Evolutionary conservation across 768 basidiomycete species (phyloP).

Genomic region (Pholiota microspora): DNA sequence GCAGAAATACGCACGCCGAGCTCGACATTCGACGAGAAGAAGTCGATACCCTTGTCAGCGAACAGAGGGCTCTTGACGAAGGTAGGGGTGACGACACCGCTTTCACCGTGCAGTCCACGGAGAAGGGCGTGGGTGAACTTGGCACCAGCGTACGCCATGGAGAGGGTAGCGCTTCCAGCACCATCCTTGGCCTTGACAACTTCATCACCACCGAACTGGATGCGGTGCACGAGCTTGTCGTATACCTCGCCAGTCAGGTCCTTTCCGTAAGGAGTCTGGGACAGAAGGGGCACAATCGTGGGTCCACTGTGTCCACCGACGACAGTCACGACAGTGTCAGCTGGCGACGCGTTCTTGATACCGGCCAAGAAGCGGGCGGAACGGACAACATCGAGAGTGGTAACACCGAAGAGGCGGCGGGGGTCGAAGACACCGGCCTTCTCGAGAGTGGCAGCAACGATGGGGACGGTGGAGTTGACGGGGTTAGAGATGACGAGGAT

Average conservation of each 20-base stretch:
- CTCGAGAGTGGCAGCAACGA: conserved; percentile 88
- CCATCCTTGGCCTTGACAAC: conserved; percentile 98
- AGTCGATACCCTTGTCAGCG: conserved; percentile 83
- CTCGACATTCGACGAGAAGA: conserved; percentile 93
- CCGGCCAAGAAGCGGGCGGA: conserved; percentile 86
- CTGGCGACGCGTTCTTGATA: conserved; percentile 62
- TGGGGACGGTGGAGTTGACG: conserved; percentile 97
- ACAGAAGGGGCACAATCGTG: conserved; percentile 97
- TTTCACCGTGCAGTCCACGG: conserved; percentile 84
- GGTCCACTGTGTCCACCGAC: conserved; percentile 95
- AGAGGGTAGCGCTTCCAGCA: conserved; percentile 90
- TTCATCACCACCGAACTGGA: conserved; percentile 98
- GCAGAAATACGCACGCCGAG: conserved; percentile 70
- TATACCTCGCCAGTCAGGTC: conserved; percentile 72
- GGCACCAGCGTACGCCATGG: conserved; percentile 94
- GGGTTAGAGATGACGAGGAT: conserved; percentile 98
- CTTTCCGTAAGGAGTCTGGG: conserved; percentile 73
- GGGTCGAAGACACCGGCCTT: conserved; percentile 94
- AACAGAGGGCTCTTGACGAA: conserved; percentile 90
- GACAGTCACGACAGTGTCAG: conserved; percentile 74
- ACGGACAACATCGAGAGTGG: conserved; percentile 97
- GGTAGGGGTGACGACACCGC: conserved; percentile 79
- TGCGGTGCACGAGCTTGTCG: conserved; percentile 82
- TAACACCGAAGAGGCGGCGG: conserved; percentile 88
- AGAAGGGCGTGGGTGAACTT: conserved; percentile 85